Percentiles rank a stretch among this genome's conserved stretches.
phyloP scores from a whole-genome alignment of 129 eudicot species.

The Arctium lappa region DNA sequence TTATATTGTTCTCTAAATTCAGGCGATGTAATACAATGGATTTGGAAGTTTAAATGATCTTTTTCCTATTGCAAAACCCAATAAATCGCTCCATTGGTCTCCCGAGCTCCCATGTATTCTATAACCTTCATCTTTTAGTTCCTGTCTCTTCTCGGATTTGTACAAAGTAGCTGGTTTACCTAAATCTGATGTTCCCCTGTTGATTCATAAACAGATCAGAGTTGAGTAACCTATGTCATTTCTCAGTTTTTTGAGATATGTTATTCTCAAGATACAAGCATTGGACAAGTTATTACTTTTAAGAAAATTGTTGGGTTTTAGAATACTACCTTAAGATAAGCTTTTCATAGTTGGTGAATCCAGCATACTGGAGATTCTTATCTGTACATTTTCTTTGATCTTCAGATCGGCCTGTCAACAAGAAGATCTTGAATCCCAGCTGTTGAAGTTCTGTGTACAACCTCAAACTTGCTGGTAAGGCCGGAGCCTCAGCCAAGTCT shows the following conservation, averaged over 20 bases:
- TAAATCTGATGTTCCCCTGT: constrained; percentile 61
- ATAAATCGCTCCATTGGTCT: constrained; percentile 94
- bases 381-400: constrained; percentile 62
- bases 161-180: constrained; percentile 60
- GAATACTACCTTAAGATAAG: constrained; percentile 60
- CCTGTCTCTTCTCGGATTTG: constrained; percentile 77
- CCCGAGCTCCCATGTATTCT: constrained; percentile 76
- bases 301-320: neutral
- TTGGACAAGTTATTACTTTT: neutral
- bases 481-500: constrained; percentile 68
- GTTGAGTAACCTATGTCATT: neutral
- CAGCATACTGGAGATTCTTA: constrained; percentile 53
- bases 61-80: constrained; percentile 62
- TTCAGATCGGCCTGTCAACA: constrained; percentile 83
- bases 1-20: constrained; percentile 7
- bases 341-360: constrained; percentile 69
- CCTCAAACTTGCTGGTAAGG: constrained; percentile 75
- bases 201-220: constrained; percentile 13
- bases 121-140: constrained; percentile 66
- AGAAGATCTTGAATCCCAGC: constrained; percentile 58
- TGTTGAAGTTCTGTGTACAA: constrained; percentile 65
- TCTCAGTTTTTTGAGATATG: neutral
- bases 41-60: constrained; percentile 91
- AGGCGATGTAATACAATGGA: constrained; percentile 68
- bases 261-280: neutral